Evolutionary conservation across 345 rosid species (phyloP).

Genomic region (Gossypium mustelinum): DNA sequence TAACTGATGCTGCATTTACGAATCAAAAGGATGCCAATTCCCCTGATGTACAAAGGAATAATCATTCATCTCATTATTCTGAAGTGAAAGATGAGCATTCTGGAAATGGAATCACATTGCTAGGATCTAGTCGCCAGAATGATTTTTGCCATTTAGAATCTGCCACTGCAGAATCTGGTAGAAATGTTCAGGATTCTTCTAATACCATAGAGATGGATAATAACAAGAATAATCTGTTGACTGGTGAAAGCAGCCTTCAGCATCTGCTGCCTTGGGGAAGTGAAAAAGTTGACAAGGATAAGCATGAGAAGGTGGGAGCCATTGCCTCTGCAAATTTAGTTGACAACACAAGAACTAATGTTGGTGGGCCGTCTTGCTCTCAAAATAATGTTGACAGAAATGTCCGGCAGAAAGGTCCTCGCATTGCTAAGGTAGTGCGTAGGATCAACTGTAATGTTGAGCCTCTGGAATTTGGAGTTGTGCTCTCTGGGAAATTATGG

Average conservation of each 20-base stretch:
- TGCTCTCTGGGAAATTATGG: constrained; percentile 83
- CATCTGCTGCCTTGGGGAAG: constrained; percentile 24
- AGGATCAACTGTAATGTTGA: constrained; percentile 94
- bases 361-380: constrained; percentile 50
- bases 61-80: constrained; percentile 27
- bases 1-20: constrained; percentile 22
- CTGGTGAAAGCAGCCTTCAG: constrained; percentile 19
- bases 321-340: constrained; percentile 32
- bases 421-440: constrained; percentile 96
- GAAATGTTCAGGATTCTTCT: constrained; percentile 30
- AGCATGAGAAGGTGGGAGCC: constrained; percentile 42
- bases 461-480: constrained; percentile 69
- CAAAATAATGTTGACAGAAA: constrained; percentile 69
- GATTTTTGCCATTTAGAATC: constrained; percentile 29
- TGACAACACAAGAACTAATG: constrained; percentile 34
- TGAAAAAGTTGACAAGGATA: constrained; percentile 38
- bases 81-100: constrained; percentile 28
- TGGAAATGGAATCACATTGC: constrained; percentile 30
- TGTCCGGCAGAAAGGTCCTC: constrained; percentile 93
- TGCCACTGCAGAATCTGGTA: constrained; percentile 28
- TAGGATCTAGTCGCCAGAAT: constrained; percentile 25
- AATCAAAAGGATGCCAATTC: constrained; percentile 29
- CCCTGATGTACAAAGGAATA: constrained; percentile 29
- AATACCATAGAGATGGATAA: constrained; percentile 22
- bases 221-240: constrained; percentile 24